Evolutionary conservation across 2,329 filamentous ascomycete species (phyloP).

Genomic region (Akanthomyces dipterigenus): DNA sequence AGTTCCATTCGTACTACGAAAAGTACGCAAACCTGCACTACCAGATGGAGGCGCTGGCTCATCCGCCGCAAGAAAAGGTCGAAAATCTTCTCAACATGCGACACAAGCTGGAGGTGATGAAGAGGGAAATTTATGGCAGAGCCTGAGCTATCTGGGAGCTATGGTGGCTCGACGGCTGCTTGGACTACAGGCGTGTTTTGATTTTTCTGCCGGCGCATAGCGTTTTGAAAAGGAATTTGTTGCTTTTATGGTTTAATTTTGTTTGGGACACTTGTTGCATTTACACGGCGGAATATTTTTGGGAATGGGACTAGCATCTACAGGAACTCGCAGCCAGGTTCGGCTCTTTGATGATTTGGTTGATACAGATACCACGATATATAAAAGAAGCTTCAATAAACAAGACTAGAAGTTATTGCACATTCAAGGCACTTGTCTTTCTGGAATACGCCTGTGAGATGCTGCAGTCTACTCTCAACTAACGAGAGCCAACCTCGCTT

Average conservation of each 20-base stretch:
- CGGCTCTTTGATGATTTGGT: constrained; percentile 5
- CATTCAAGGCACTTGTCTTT: background rate
- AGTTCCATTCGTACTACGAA: constrained; percentile 50
- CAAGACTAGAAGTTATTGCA: background rate
- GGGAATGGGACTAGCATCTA: background rate
- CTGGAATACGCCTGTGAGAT: background rate
- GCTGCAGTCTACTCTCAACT: background rate
- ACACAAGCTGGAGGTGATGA: constrained; percentile 47
- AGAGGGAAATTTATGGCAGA: constrained; percentile 49
- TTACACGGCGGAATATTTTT: constrained; percentile 1
- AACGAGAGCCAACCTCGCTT: background rate
- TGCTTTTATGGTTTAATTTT: constrained; percentile 8
- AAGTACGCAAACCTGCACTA: constrained; percentile 51
- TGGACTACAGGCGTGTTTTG: background rate
- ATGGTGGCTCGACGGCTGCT: background rate
- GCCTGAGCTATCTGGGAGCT: background rate
- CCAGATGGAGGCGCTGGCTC: constrained; percentile 43
- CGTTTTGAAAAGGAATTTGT: background rate
- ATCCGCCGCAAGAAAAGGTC: constrained; percentile 46
- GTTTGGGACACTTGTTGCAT: background rate
- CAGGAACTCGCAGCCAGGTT: background rate
- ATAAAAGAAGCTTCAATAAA: constrained; percentile 1
- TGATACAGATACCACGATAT: constrained; percentile 8
- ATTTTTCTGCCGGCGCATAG: constrained; percentile 3
- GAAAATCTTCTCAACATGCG: constrained; percentile 48